phyloP scores from a whole-genome alignment of 345 rosid genomes.

The Hibiscus tridactylites region DNA sequence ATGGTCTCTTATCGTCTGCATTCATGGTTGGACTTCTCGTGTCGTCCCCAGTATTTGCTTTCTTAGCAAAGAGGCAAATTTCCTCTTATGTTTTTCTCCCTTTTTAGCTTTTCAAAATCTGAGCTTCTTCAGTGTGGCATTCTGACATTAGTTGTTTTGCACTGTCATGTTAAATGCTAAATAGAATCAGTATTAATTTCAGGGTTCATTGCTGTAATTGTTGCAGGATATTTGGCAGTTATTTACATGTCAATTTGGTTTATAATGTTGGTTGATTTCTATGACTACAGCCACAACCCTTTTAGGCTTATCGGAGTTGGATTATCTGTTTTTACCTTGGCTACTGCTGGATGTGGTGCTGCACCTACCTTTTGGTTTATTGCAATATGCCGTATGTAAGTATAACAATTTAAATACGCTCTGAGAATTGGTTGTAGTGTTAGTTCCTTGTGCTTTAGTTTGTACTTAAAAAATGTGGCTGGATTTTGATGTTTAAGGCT shows the following conservation, averaged over 20 bases:
- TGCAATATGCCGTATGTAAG: conserved; percentile 76
- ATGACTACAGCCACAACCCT: conserved; percentile 58
- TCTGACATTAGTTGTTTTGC: neutral
- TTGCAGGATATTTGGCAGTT: neutral
- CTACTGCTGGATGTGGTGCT: conserved; percentile 67
- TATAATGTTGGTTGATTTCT: neutral
- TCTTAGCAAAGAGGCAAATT: conserved; percentile 65
- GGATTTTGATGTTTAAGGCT: conserved; percentile 41
- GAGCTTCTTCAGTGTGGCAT: neutral
- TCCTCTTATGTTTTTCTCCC: neutral
- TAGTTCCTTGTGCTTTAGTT: neutral
- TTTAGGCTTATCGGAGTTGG: conserved; percentile 90
- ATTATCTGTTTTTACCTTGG: conserved; percentile 81
- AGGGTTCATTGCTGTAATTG: neutral
- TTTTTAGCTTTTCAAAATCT: neutral
- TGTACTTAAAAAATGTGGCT: neutral
- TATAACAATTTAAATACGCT: neutral
- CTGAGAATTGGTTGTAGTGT: neutral
- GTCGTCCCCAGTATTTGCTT: conserved; percentile 88
- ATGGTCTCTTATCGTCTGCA: conserved; percentile 94
- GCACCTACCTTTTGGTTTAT: conserved; percentile 84
- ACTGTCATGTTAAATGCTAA: neutral
- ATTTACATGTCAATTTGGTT: neutral
- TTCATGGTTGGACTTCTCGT: conserved; percentile 96
- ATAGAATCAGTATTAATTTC: neutral